Evolutionary conservation across 164 flowering plant species (phyloP), one percentile per base, ranked within the genome.

Genomic region (Stephania japonica): DNA sequence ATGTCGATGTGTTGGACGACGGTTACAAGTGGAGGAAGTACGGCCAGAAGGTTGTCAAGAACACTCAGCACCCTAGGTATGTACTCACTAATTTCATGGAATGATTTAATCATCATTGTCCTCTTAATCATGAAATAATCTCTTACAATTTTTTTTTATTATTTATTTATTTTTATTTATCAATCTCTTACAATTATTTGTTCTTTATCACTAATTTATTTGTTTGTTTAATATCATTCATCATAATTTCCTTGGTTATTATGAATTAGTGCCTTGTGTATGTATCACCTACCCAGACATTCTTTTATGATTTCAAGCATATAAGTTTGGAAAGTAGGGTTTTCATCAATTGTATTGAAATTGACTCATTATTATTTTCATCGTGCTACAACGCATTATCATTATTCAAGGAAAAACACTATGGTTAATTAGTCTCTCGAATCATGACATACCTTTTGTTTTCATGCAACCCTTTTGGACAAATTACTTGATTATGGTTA

Each of bases 11-110:
- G 18, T 72, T 93, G 50, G 98, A 91, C 79, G 98, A 93, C 84
- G 98, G 98, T 32, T 93, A 91, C 80, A 93, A 88, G 69, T 91
- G 98, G 97, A 86, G 97, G 71, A 91, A 93, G 77, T 93, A 93
- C 53, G 97, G 98, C 61, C 96, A 93, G 81, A 91, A 93, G 83
- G 91, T 91, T 5, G 98, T 93, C 18, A 93, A 91, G 84, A 89
- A 90, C 85, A 91, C 97, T 32, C 91, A 87, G 43, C 93, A 91
- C 83, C 97, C 97, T 80, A 93, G 95, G 98, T 91, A 76, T 56
- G 38, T 25, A 13, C 62, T 71, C 62, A 18, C 8, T 68, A 4
- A 38, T 41, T 18, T 24, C 43, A 24, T 41, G 43, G 3, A 16
- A 65, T 7, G 5, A 43, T 27, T 38, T 66, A 42, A 41, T n/a